Evolutionary conservation across 129 eudicot genomes (phyloP).

Genomic region (Chrysanthemum lavandulifolium): DNA sequence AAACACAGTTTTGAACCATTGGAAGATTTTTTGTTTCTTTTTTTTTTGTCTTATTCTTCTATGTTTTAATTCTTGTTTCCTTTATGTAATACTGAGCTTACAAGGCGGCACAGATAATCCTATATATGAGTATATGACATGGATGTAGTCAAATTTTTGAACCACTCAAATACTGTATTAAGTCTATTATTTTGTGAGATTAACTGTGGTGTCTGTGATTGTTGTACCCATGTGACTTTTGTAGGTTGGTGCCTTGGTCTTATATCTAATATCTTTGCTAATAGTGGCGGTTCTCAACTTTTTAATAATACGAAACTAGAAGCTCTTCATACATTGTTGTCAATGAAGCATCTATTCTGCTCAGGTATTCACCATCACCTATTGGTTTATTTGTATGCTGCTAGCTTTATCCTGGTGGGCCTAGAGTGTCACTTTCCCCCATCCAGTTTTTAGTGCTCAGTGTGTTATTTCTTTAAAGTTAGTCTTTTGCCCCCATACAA

Average conservation of each 20-base stretch:
- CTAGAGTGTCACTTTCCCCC: too few relatives aligned
- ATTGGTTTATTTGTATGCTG: neutral
- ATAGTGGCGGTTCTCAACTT: neutral
- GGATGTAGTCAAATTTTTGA: neutral
- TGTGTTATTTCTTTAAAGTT: neutral
- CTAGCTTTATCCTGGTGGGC: neutral
- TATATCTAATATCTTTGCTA: neutral
- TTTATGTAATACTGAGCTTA: neutral
- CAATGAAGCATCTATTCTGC: neutral
- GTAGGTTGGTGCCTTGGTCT: neutral
- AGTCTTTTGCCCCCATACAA: too few relatives aligned
- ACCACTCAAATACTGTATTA: neutral
- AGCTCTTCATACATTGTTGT: neutral
- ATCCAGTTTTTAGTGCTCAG: neutral
- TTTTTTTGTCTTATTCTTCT: neutral
- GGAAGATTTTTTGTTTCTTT: neutral
- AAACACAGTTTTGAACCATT: neutral
- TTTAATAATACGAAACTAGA: neutral
- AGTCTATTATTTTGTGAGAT: neutral
- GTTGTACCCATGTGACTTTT: neutral
- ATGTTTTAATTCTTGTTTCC: neutral
- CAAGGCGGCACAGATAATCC: neutral
- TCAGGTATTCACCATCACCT: slow-evolving; percentile 16
- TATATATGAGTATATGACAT: neutral
- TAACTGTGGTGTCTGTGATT: neutral